A percentile compares a stretch with the other conserved stretches of the same genome.
Conservation (phyloP, 208 protist genomes). For the Crithidia thermophila region DNA sequence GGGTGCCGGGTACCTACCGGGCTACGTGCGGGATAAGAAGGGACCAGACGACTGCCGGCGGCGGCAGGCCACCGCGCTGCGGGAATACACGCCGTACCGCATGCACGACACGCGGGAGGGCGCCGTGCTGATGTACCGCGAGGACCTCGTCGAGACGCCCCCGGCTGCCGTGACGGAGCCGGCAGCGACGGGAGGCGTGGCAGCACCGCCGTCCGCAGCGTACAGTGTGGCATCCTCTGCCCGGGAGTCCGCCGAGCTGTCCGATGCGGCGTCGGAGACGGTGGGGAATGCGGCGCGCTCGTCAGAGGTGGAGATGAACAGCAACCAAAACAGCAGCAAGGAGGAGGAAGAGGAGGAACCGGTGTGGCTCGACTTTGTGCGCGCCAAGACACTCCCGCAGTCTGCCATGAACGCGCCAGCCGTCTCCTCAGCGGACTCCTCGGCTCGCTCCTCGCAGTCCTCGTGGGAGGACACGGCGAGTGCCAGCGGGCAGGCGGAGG, state of each 20-base stretch:
- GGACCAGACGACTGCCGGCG: slow-evolving; percentile 45
- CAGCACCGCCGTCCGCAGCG: background rate
- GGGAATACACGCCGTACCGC: slow-evolving; percentile 16
- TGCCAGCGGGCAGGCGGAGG: background rate
- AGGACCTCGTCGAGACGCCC: slow-evolving; percentile 10
- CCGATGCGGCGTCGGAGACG: background rate
- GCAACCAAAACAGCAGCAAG: background rate
- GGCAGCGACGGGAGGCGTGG: background rate
- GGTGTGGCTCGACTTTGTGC: slow-evolving; percentile 29
- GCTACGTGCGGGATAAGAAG: slow-evolving; percentile 31
- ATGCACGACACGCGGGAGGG: slow-evolving; percentile 16
- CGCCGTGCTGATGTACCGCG: slow-evolving; percentile 24
- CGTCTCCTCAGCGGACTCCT: background rate
- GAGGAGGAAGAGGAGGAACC: background rate
- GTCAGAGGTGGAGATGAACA: background rate
- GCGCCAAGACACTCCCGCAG: background rate
- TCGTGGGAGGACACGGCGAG: background rate
- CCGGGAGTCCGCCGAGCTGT: background rate
- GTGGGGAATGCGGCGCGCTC: background rate
- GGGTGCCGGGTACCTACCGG: slow-evolving; percentile 42
- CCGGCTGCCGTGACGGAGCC: background rate
- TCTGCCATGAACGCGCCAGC: background rate
- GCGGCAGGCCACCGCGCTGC: slow-evolving; percentile 18
- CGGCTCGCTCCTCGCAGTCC: background rate
- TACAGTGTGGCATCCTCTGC: background rate